Evolutionary conservation across 2,329 filamentous ascomycete species (phyloP), one percentile per base, ranked within the genome.

Genomic region (Coleophoma eucalyptorum): DNA sequence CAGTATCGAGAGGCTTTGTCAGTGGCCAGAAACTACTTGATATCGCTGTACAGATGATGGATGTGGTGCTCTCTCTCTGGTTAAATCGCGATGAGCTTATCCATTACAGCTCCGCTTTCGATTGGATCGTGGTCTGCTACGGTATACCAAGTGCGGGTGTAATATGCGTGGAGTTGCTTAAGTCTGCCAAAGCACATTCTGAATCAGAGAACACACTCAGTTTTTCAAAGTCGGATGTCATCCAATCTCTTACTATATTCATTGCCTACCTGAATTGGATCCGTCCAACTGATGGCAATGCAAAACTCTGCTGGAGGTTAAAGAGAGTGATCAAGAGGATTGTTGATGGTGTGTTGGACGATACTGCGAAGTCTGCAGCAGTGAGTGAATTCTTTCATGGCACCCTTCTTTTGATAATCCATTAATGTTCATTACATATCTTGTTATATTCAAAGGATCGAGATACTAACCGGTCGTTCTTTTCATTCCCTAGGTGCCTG

Each of bases 301-400:
- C 35, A 2, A 6, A 18, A 11, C 35, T 38, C 35, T 38, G 35
- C 12, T 38, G 35, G 35, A 52, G 46, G 34, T 43, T 55, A 31
- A 49, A 49, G 20, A 55, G 47, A 20, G 55, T 57, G 7, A 26
- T 57, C 32, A 48, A 49, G 42, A 50, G 50, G 34, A 55, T 55
- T n/a, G 41, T 57, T 13, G 55, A 57, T 35, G 34, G 41, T 4
- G 48, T 54, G 11, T 47, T 57, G n/a, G 53, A 57, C 21, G 26
- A 8, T 5, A 26, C 26, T 26, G 26, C 26, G 26, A 8, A 26
- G 26, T 26, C 26, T 26, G 26, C 26, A 26, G 26, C 26, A 26
- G 26, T 26, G 26, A 26, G 26, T 26, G 2, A 8, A 26, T 26
- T 26, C 26, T 26, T 26, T 26, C 26, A 26, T 26, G 10, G 26